Base-by-base conservation (phyloP, 2,329 filamentous ascomycete species). In the Emmonsiellopsis sp. region DNA sequence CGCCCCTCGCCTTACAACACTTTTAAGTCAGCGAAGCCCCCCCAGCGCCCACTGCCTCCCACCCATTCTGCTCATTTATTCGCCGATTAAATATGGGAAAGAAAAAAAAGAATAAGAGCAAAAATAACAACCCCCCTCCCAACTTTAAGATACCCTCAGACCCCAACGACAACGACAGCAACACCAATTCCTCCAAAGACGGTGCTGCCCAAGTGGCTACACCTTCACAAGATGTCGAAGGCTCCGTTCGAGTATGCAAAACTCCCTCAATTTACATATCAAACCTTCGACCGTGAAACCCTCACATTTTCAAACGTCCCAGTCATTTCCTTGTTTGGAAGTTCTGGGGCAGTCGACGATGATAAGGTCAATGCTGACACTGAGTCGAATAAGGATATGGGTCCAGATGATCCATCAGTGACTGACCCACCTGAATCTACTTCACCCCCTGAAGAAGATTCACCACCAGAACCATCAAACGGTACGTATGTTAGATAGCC, bases 211-310 rank as follows among this genome's bases (percentile, higher is more conserved):
- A 63, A 59, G 60, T 63, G 57, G 60, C 62, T 59, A 62, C 61
- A 59, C 58, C 59, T 55, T 56, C 55, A 58, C 63, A 71, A 65
- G 61, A 73, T 73, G 71, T 62, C 59, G 53, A 55, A 50, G 49
- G 60, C 50, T 53, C 56, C 50, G 53, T 67, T 63, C 62, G 63
- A 70, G 72, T 75, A 75, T 69, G 73, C 71, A 66, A 55, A 70
- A 53, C 58, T 73, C 65, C 66, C 71, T 63, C 57, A 59, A 54
- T 74, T 67, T 65, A 57, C 69, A 59, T 75, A 74, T 65, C 70
- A 73, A 61, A 66, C 62, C 52, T 66, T 70, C 64, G 70, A 75
- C 62, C 66, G 57, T 63, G 58, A 65, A 57, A 70, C 70, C 58
- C 58, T 65, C 52, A 57, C 63, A 60, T 72, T 65, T 57, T 66